These are phyloP conservation scores for Sporothrix mexicana DNA, from an alignment of 2,329 filamentous ascomycete species.

Conservation along the genomic window DNA sequence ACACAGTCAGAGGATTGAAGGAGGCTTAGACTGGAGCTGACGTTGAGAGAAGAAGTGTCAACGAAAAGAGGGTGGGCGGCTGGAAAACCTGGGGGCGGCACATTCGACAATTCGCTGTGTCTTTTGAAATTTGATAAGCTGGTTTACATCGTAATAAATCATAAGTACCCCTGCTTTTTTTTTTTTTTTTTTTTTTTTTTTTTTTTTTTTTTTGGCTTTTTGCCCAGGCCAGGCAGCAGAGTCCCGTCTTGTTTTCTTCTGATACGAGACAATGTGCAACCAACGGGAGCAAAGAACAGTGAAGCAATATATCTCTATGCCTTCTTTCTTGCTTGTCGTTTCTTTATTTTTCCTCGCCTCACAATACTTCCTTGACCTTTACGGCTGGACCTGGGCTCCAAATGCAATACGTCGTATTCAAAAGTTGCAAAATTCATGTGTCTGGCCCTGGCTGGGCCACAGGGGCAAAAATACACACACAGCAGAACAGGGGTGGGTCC, in stretches of 20 bases:
- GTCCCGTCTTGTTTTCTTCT: constrained; percentile 1
- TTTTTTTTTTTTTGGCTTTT: too few relatives aligned
- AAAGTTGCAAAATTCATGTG: background rate
- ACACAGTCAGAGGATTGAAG: background rate
- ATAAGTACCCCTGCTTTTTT: background rate
- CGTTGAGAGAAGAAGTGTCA: background rate
- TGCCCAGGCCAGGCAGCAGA: constrained; percentile 24
- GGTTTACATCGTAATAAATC: constrained; percentile 12
- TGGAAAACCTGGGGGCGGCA: background rate
- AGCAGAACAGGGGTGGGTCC: background rate
- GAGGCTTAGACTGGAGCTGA: constrained; percentile 20
- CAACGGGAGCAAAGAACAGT: background rate
- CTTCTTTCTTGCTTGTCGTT: background rate
- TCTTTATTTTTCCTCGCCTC: background rate
- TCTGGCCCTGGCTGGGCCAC: constrained; percentile 15
- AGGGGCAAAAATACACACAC: background rate
- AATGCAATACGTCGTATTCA: background rate
- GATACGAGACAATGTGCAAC: constrained; percentile 16
- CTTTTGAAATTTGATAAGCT: constrained; percentile 2
- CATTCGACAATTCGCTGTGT: background rate
- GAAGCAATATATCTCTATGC: too few relatives aligned
- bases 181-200: background rate
- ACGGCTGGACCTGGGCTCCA: background rate
- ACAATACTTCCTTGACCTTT: background rate
- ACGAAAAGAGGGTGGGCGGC: background rate